A percentile compares a stretch with the other conserved stretches of the same genome.
These are phyloP conservation scores for Tritrichomonas musculus DNA, from an alignment of 208 protist genomes.

Conservation along the genomic window DNA sequence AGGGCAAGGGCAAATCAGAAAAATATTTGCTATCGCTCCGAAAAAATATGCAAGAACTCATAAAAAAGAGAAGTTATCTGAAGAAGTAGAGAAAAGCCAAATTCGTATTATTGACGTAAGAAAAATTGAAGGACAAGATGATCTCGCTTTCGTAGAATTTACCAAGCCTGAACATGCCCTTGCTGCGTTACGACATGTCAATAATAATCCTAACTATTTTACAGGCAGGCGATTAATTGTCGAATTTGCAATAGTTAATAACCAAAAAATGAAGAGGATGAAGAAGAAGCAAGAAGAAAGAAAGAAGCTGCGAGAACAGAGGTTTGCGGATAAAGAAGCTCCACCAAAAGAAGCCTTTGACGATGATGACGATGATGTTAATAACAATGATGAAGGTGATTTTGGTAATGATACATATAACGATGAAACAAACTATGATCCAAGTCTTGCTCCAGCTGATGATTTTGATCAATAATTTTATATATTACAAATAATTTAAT, in stretches of 20 bases:
- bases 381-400: too few species aligned
- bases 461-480: too few species aligned
- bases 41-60: neutral
- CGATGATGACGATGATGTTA: too few species aligned
- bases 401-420: too few species aligned
- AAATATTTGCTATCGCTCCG: neutral
- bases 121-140: neutral
- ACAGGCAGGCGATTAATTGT: neutral
- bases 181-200: neutral
- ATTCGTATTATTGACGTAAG: neutral
- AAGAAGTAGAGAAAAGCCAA: neutral
- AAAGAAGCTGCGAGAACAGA: neutral
- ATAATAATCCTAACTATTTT: conserved; percentile 17
- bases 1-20: neutral
- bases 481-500: too few species aligned
- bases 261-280: neutral
- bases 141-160: neutral
- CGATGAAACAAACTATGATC: too few species aligned
- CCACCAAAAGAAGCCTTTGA: too few species aligned
- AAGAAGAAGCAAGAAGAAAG: neutral
- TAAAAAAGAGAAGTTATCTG: neutral
- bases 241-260: neutral
- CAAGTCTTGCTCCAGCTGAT: too few species aligned
- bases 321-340: neutral
- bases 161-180: neutral